Evolutionary conservation across 805 yeast genomes (phyloP).

Genomic region (Sporopachydermia lactativora): DNA sequence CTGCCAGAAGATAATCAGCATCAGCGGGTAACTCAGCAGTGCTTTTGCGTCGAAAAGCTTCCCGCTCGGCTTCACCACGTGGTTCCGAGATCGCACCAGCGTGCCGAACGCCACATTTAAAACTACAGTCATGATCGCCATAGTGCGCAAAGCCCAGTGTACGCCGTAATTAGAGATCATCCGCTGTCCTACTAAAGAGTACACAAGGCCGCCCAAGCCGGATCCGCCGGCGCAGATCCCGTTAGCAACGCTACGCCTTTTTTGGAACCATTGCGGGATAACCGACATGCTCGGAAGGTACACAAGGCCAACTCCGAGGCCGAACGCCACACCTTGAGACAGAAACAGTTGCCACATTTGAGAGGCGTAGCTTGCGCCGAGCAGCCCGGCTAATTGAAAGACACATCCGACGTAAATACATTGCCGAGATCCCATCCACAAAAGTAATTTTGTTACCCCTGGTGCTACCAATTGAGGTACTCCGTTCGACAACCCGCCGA

Average conservation of each 20-base stretch:
- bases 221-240: slow-evolving; percentile 27
- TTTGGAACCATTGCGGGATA: slow-evolving; percentile 41
- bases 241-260: slow-evolving; percentile 27
- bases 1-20: slow-evolving; percentile 24
- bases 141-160: slow-evolving; percentile 23
- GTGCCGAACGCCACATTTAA: slow-evolving; percentile 25
- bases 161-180: slow-evolving; percentile 19
- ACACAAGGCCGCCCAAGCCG: slow-evolving; percentile 31
- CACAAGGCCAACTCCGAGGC: slow-evolving; percentile 31
- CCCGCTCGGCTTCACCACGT: slow-evolving; percentile 18
- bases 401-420: slow-evolving; percentile 5
- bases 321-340: slow-evolving; percentile 38
- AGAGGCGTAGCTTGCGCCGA: slow-evolving; percentile 8
- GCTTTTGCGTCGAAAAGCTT: slow-evolving; percentile 23
- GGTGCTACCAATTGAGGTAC: background rate
- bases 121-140: slow-evolving; percentile 27
- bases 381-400: slow-evolving; percentile 8
- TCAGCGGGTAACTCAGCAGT: slow-evolving; percentile 19
- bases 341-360: slow-evolving; percentile 22
- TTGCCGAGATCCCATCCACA: background rate
- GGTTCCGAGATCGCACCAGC: slow-evolving; percentile 32
- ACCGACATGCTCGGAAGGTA: slow-evolving; percentile 30
- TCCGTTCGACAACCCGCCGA: slow-evolving; percentile 30
- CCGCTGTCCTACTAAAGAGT: slow-evolving; percentile 23
- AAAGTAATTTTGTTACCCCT: background rate